Evolutionary conservation across 768 basidiomycete species (phyloP).

Genomic region (Leccinum incarnatum): DNA sequence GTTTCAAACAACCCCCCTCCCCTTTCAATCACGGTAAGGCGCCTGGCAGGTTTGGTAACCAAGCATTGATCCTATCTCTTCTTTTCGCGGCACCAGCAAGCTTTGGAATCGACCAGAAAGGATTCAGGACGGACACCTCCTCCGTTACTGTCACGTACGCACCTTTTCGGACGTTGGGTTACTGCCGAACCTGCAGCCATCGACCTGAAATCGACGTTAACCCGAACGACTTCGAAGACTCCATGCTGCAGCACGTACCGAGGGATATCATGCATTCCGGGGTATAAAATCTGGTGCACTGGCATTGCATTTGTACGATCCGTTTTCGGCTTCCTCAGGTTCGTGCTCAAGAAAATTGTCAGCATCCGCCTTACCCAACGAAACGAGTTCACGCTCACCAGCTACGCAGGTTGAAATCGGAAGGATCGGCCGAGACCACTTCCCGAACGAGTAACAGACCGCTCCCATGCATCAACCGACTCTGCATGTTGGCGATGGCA

Average conservation of each 20-base stretch:
- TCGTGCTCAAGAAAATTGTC: constrained; percentile 2
- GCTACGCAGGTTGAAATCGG: constrained; percentile 16
- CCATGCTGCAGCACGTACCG: background rate
- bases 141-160: constrained; percentile 7
- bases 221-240: background rate
- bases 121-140: background rate
- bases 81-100: background rate
- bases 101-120: background rate
- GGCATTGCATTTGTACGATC: background rate
- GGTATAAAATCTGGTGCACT: constrained; percentile 3
- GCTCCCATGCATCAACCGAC: constrained; percentile 1
- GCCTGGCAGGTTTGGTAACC: background rate
- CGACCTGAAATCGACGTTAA: background rate
- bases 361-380: background rate
- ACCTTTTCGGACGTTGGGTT: constrained; percentile 7
- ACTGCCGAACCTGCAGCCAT: background rate
- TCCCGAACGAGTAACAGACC: constrained; percentile 14
- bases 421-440: constrained; percentile 12
- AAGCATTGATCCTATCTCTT: background rate
- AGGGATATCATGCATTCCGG: constrained; percentile 2
- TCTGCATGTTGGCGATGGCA: constrained; percentile 12
- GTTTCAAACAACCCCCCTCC: background rate
- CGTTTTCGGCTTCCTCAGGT: background rate
- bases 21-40: constrained; percentile 11
- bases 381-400: constrained; percentile 3